Evolutionary conservation across 2,329 filamentous ascomycete species (phyloP).

Genomic region (Phaeophleospora eucalypticola): DNA sequence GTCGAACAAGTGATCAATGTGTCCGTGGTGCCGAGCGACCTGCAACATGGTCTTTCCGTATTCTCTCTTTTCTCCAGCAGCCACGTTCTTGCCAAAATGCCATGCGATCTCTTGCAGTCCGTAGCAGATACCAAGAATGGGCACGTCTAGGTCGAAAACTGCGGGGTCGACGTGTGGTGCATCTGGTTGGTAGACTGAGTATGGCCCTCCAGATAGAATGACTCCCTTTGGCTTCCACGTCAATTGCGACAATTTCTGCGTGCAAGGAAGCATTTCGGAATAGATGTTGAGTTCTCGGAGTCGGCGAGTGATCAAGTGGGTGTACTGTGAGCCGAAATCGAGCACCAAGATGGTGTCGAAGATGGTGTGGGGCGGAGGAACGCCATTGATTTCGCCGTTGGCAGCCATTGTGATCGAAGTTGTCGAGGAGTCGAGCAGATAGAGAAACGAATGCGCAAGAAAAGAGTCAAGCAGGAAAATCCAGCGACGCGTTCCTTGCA

Average conservation of each 20-base stretch:
- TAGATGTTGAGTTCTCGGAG: slow-evolving; percentile 77
- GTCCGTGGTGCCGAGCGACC: slow-evolving; percentile 54
- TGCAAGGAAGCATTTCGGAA: slow-evolving; percentile 85
- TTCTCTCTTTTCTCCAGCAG: slow-evolving; percentile 63
- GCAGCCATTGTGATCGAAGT: slow-evolving; percentile 29
- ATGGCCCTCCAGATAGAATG: slow-evolving; percentile 68
- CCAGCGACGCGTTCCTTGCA: no score
- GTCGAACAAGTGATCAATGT: slow-evolving; percentile 75
- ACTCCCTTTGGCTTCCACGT: slow-evolving; percentile 78
- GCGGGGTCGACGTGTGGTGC: slow-evolving; percentile 77
- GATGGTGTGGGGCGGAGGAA: slow-evolving; percentile 47
- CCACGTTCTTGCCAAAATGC: slow-evolving; percentile 63
- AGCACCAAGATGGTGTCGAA: slow-evolving; percentile 68
- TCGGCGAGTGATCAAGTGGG: slow-evolving; percentile 69
- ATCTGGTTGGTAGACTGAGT: slow-evolving; percentile 75
- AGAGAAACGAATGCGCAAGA: no score
- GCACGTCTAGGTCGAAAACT: slow-evolving; percentile 69
- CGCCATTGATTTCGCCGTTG: slow-evolving; percentile 33
- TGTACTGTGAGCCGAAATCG: slow-evolving; percentile 70
- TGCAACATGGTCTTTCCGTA: slow-evolving; percentile 68
- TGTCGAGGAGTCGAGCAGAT: no score
- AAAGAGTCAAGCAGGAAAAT: no score
- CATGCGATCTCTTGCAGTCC: slow-evolving; percentile 70
- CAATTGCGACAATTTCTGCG: slow-evolving; percentile 72
- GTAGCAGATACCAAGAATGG: slow-evolving; percentile 60